Percentiles rank a stretch among this genome's conserved stretches.
These are phyloP conservation scores for Nyctanthes arbortristis DNA, from an alignment of 257 asterid genomes.

Conservation along the genomic window DNA sequence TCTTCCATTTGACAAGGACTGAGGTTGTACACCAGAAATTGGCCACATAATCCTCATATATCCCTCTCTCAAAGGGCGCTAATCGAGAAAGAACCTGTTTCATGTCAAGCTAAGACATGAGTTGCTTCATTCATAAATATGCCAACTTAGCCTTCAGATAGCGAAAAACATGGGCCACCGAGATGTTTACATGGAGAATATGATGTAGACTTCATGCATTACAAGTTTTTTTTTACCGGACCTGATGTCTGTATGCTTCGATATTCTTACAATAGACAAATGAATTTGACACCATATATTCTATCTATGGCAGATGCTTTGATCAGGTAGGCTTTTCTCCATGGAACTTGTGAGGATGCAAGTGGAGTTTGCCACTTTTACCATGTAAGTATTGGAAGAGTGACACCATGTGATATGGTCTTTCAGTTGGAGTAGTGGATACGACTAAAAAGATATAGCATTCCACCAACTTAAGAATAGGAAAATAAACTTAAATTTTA, in stretches of 20 bases:
- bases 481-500: constrained; percentile 12
- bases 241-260: background rate
- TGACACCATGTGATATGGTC: background rate
- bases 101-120: constrained; percentile 37
- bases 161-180: background rate
- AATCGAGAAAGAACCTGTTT: constrained; percentile 90
- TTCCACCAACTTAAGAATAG: constrained; percentile 3
- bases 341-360: background rate
- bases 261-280: background rate
- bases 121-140: constrained; percentile 15
- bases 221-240: constrained; percentile 7
- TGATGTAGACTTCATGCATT: constrained; percentile 16
- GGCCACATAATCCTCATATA: constrained; percentile 97
- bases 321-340: background rate
- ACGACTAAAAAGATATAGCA: background rate
- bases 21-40: constrained; percentile 97
- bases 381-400: constrained; percentile 3
- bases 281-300: constrained; percentile 4
- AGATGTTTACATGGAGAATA: background rate
- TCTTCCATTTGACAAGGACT: constrained; percentile 83
- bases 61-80: constrained; percentile 97
- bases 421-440: constrained; percentile 2
- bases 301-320: background rate
- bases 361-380: background rate
- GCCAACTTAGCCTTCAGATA: constrained; percentile 3